These are phyloP conservation scores for Rhododendron vialii DNA, from an alignment of 148 eudicot genomes.

Conservation along the genomic window DNA sequence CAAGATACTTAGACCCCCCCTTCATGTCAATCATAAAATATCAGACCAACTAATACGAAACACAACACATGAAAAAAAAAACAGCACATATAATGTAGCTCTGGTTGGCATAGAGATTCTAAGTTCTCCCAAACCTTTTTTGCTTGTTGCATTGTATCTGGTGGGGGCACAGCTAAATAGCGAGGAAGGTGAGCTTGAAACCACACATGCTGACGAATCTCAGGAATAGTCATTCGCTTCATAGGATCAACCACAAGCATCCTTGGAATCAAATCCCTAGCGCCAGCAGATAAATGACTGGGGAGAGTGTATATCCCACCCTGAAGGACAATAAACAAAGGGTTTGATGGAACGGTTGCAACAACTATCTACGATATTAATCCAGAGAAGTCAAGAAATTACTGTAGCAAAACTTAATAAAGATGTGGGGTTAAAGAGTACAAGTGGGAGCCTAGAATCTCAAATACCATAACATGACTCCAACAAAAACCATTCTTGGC, in stretches of 20 bases:
- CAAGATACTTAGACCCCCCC: neutral
- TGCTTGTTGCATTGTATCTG: constrained; percentile 86
- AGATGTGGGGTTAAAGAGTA: neutral
- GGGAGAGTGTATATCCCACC: constrained; percentile 98
- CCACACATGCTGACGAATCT: constrained; percentile 85
- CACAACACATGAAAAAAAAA: neutral
- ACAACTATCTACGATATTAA: neutral
- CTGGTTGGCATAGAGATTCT: neutral
- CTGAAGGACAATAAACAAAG: constrained; percentile 25
- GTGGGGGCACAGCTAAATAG: constrained; percentile 93
- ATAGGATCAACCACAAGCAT: constrained; percentile 95
- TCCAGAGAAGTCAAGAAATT: neutral
- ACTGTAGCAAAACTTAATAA: neutral
- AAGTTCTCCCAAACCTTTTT: constrained; percentile 56
- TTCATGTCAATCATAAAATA: constrained; percentile 29
- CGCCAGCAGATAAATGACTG: constrained; percentile 84
- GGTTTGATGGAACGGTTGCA: neutral
- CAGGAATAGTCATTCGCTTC: constrained; percentile 90
- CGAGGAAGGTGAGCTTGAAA: constrained; percentile 95
- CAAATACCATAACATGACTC: neutral
- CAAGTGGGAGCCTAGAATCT: neutral
- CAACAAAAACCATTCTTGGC: neutral
- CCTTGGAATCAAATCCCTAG: constrained; percentile 92
- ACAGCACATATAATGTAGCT: neutral
- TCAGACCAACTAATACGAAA: neutral